Conservation (phyloP, 352 stramenopile genomes). For the Globisporangium irregulare region DNA sequence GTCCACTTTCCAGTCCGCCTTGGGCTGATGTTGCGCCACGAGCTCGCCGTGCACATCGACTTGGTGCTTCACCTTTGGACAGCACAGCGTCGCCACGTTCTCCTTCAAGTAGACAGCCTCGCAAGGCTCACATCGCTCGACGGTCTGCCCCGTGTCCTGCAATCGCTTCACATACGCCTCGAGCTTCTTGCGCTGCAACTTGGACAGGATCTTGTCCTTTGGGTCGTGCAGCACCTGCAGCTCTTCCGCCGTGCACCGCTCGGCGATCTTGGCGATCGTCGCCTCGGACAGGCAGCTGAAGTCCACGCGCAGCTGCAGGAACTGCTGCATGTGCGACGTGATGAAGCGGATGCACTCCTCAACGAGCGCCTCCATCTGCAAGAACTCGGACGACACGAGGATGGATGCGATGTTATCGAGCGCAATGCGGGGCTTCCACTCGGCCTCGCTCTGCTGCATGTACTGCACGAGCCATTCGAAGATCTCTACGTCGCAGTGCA, state of each 20-base stretch:
- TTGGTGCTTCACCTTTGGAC: slow-evolving; percentile 31
- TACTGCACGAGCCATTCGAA: slow-evolving; percentile 91
- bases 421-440: slow-evolving; percentile 43
- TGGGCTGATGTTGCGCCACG: slow-evolving; percentile 38
- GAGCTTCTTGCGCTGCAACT: slow-evolving; percentile 82
- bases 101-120: slow-evolving; percentile 37
- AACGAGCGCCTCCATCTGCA: slow-evolving; percentile 89
- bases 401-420: slow-evolving; percentile 85
- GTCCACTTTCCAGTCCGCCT: slow-evolving; percentile 41
- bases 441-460: slow-evolving; percentile 60
- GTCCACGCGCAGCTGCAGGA: slow-evolving; percentile 85
- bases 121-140: slow-evolving; percentile 49
- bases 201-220: slow-evolving; percentile 87
- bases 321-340: slow-evolving; percentile 60
- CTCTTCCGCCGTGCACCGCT: slow-evolving; percentile 44
- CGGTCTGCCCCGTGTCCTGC: slow-evolving; percentile 11
- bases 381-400: slow-evolving; percentile 89
- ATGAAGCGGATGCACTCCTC: slow-evolving; percentile 85
- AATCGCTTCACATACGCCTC: slow-evolving; percentile 48
- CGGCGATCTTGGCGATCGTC: slow-evolving; percentile 70
- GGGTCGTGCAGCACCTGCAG: slow-evolving; percentile 74
- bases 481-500: slow-evolving; percentile 91
- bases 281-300: slow-evolving; percentile 80
- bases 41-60: slow-evolving; percentile 53
- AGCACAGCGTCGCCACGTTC: slow-evolving; percentile 26